Conservation (phyloP, 1,139 yeast species). For the Protomyces lactucae-debilis region DNA sequence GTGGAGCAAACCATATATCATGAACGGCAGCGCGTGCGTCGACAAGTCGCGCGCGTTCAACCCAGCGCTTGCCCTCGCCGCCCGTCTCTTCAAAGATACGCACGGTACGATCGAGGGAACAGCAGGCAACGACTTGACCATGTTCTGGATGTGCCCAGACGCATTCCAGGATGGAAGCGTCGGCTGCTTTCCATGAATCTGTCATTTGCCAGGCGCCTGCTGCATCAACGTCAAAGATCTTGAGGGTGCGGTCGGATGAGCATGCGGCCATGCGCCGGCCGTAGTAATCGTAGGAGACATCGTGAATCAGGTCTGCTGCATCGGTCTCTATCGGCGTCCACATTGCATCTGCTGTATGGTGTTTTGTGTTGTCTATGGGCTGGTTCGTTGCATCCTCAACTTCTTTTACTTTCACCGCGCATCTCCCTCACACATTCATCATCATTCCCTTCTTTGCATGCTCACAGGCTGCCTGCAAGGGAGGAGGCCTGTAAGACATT, state of each 20-base stretch:
- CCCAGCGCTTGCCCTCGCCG: slow-evolving; percentile 69
- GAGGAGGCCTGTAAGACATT: too few relatives aligned
- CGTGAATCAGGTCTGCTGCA: slow-evolving; percentile 87
- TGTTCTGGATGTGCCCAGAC: slow-evolving; percentile 95
- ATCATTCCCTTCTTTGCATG: too few relatives aligned
- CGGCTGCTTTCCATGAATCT: slow-evolving; percentile 95
- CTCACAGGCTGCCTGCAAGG: too few relatives aligned
- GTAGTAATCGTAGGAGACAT: slow-evolving; percentile 73
- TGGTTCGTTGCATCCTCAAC: too few relatives aligned
- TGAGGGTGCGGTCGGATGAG: slow-evolving; percentile 85
- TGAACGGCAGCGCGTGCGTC: slow-evolving; percentile 65
- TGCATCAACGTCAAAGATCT: slow-evolving; percentile 60
- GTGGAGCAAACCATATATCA: slow-evolving; percentile 84
- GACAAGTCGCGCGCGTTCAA: slow-evolving; percentile 29
- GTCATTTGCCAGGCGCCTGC: slow-evolving; percentile 61
- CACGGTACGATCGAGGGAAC: slow-evolving; percentile 83
- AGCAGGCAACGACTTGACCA: slow-evolving; percentile 79
- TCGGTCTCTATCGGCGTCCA: slow-evolving; percentile 56
- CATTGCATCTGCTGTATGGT: background rate
- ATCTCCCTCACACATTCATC: too few relatives aligned
- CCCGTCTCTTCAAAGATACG: slow-evolving; percentile 82
- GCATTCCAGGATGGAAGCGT: slow-evolving; percentile 72
- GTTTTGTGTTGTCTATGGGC: background rate
- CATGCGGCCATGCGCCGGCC: slow-evolving; percentile 88
- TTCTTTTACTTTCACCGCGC: too few relatives aligned